phyloP scores from a whole-genome alignment of 2,329 filamentous ascomycete species.

The Exophiala lecanii-corni region DNA sequence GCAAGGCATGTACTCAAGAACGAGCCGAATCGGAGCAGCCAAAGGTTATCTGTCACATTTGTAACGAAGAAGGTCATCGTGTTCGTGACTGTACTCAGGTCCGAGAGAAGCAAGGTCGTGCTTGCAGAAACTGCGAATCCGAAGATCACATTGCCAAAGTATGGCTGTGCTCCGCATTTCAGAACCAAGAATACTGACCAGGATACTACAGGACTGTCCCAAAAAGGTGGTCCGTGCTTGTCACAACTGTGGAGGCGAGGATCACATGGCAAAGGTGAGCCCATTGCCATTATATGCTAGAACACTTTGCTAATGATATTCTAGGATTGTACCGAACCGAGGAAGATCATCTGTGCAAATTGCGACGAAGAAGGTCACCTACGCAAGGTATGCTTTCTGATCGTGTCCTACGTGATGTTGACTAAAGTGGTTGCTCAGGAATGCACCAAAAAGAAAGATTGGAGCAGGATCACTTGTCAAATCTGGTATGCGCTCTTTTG shows the following conservation, averaged over 20 bases:
- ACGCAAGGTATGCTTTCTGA: conserved; percentile 5
- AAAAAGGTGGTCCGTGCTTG: conserved; percentile 38
- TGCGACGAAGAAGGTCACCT: conserved; percentile 31
- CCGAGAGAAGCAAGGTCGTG: conserved; percentile 17
- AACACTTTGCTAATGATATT: conserved; percentile 34
- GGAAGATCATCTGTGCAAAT: conserved; percentile 39
- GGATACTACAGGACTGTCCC: conserved; percentile 16
- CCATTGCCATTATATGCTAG: conserved; percentile 13
- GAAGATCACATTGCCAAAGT: conserved; percentile 25
- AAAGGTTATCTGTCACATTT: conserved; percentile 49
- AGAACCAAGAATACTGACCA: not conserved
- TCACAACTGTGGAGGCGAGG: conserved; percentile 50
- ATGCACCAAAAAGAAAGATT: conserved; percentile 17
- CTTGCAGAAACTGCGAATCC: conserved; percentile 25
- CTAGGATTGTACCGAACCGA: conserved; percentile 39
- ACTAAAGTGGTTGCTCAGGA: conserved; percentile 7
- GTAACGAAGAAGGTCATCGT: conserved; percentile 41
- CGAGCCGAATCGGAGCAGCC: conserved; percentile 35
- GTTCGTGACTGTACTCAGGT: conserved; percentile 45
- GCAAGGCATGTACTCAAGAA: conserved; percentile 47
- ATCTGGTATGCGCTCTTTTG: conserved; percentile 10
- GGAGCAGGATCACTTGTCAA: conserved; percentile 18
- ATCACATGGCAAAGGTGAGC: conserved; percentile 44
- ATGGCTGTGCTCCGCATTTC: not conserved
- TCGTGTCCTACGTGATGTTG: not conserved